Percentiles rank a stretch among this genome's conserved stretches.
Conservation (phyloP, 495 filamentous ascomycete genomes). For the Lasiosphaeria miniovina region DNA sequence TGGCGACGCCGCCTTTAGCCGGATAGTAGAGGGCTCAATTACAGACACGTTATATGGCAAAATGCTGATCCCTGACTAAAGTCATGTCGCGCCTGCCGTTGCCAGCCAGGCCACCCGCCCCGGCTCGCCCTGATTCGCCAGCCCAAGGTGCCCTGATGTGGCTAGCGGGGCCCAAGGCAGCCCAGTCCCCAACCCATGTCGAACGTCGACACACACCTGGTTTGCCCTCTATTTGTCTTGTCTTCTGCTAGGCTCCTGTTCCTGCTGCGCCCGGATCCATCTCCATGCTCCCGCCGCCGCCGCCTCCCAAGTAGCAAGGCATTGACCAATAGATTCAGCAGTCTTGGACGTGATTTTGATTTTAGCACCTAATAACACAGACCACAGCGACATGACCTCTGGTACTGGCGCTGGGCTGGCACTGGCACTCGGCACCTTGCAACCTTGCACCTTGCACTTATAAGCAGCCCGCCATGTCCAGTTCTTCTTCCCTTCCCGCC, state of each 20-base stretch:
- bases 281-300: slow-evolving; percentile 9
- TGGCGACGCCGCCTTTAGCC: slow-evolving; percentile 19
- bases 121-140: slow-evolving; percentile 11
- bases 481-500: not conserved
- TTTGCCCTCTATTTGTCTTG: not conserved
- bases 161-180: not conserved
- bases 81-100: slow-evolving; percentile 12
- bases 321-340: slow-evolving; percentile 24
- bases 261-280: not conserved
- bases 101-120: not conserved
- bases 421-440: no score
- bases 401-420: slow-evolving; percentile 5
- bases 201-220: not conserved
- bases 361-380: not conserved
- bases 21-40: slow-evolving; percentile 24
- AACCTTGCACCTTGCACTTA: no score
- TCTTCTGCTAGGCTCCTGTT: not conserved
- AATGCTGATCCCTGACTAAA: slow-evolving; percentile 25
- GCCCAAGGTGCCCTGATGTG: slow-evolving; percentile 8
- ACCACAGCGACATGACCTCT: slow-evolving; percentile 9
- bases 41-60: slow-evolving; percentile 27
- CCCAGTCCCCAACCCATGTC: not conserved
- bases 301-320: slow-evolving; percentile 10
- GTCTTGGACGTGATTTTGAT: not conserved
- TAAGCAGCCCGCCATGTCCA: not conserved